Evolutionary conservation across 306 rosid species (phyloP).

Genomic region (Vigna nakashimae): DNA sequence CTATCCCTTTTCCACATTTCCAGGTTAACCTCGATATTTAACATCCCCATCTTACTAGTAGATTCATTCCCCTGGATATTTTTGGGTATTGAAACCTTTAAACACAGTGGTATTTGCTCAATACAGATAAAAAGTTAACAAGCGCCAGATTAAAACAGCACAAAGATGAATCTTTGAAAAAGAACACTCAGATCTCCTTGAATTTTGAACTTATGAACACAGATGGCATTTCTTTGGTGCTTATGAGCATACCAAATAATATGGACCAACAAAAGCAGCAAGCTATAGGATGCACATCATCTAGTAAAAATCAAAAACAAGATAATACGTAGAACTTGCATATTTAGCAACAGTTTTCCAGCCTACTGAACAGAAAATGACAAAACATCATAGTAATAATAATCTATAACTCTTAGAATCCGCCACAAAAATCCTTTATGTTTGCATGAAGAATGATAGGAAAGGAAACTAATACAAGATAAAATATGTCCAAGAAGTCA

Average conservation of each 20-base stretch:
- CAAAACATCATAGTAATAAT: not conserved
- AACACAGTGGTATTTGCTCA: not conserved
- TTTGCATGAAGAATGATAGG: not conserved
- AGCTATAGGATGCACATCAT: conserved; percentile 8
- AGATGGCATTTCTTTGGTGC: not conserved
- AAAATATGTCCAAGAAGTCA: not conserved
- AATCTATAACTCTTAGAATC: not conserved
- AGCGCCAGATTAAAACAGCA: not conserved
- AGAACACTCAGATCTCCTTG: conserved; percentile 4
- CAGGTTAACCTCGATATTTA: conserved; percentile 6
- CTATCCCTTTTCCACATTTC: not conserved
- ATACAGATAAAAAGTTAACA: not conserved
- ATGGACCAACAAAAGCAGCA: not conserved
- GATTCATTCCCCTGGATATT: not conserved
- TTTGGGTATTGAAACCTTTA: conserved; percentile 9
- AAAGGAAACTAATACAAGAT: not conserved
- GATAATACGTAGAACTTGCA: not conserved
- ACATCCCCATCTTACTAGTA: conserved; percentile 3
- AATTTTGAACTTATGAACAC: not conserved
- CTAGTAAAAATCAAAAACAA: not conserved
- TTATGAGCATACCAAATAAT: not conserved
- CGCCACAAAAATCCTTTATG: not conserved
- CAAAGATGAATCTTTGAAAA: not conserved
- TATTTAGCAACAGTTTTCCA: not conserved
- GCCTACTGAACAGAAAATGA: not conserved